phyloP scores from a whole-genome alignment of 768 basidiomycete genomes.

The Scleroderma bovista region DNA sequence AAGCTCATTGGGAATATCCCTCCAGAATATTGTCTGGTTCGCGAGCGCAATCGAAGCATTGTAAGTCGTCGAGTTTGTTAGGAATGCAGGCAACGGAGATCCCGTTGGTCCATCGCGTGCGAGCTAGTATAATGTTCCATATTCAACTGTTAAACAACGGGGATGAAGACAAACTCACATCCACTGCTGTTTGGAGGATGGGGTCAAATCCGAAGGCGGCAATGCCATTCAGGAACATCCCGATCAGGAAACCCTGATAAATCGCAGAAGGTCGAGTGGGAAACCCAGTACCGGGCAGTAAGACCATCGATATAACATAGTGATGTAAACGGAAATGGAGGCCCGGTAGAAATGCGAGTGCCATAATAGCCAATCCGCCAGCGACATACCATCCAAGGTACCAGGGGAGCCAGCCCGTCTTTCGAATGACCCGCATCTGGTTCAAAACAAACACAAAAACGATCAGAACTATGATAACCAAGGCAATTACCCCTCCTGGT shows the following conservation, averaged over 20 bases:
- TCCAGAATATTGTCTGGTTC: slow-evolving; percentile 58
- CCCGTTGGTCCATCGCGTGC: slow-evolving; percentile 67
- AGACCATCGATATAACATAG: slow-evolving; percentile 69
- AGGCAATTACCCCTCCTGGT: slow-evolving; percentile 60
- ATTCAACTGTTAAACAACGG: background rate
- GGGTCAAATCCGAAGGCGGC: slow-evolving; percentile 78
- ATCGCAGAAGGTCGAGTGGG: slow-evolving; percentile 76
- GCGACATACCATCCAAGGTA: slow-evolving; percentile 70
- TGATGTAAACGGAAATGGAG: slow-evolving; percentile 74
- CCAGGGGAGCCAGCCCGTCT: slow-evolving; percentile 77
- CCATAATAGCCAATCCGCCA: slow-evolving; percentile 60
- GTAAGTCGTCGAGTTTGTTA: slow-evolving; percentile 70
- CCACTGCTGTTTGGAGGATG: slow-evolving; percentile 68
- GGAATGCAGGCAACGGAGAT: slow-evolving; percentile 61
- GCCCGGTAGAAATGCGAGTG: slow-evolving; percentile 65
- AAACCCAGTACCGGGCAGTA: slow-evolving; percentile 76
- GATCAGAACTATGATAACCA: slow-evolving; percentile 63
- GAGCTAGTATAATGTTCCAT: slow-evolving; percentile 41
- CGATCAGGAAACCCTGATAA: slow-evolving; percentile 77
- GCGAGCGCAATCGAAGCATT: slow-evolving; percentile 47
- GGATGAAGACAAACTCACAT: slow-evolving; percentile 39
- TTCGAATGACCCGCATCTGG: slow-evolving; percentile 76
- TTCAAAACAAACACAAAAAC: slow-evolving; percentile 58
- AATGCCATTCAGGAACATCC: slow-evolving; percentile 75
- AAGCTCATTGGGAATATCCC: slow-evolving; percentile 32